phyloP scores from a whole-genome alignment of 805 yeast species.

The Candida yuanshanica region DNA sequence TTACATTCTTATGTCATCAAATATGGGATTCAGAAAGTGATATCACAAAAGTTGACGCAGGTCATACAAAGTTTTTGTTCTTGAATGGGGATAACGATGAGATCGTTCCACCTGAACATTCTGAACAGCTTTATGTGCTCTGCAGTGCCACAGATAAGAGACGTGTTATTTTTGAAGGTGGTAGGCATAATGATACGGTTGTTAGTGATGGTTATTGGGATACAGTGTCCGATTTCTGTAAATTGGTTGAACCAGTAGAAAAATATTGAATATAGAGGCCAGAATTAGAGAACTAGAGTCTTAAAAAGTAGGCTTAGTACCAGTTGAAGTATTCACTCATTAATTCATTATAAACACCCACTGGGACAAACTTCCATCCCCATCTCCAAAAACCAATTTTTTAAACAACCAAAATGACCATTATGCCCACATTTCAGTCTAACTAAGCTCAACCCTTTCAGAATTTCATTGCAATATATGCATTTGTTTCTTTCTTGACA shows the following conservation, averaged over 20 bases:
- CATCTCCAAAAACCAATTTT: slow-evolving; percentile 67
- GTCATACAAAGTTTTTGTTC: slow-evolving; percentile 57
- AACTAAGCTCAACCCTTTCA: slow-evolving; percentile 62
- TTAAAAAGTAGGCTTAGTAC: too few relatives aligned
- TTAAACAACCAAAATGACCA: slow-evolving; percentile 78
- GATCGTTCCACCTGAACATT: slow-evolving; percentile 85
- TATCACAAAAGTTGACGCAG: slow-evolving; percentile 43
- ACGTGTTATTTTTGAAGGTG: slow-evolving; percentile 48
- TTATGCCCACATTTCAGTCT: slow-evolving; percentile 76
- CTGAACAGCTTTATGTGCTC: slow-evolving; percentile 52
- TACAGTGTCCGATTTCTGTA: slow-evolving; percentile 49
- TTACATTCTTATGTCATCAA: slow-evolving; percentile 65
- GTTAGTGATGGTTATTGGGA: slow-evolving; percentile 76
- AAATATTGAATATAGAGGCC: not conserved
- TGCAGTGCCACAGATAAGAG: slow-evolving; percentile 47
- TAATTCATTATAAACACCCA: slow-evolving; percentile 32
- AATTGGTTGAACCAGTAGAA: slow-evolving; percentile 18
- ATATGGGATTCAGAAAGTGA: slow-evolving; percentile 73
- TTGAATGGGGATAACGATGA: slow-evolving; percentile 77
- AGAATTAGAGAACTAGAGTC: not conserved
- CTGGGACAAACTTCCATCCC: slow-evolving; percentile 72
- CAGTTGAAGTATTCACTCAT: too few relatives aligned
- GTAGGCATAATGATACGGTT: slow-evolving; percentile 82
- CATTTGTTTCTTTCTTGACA: slow-evolving; percentile 53
- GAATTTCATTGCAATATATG: slow-evolving; percentile 68